Percentiles rank a stretch among this genome's conserved stretches.
phyloP scores from a whole-genome alignment of 345 rosid species.

The Combretum micranthum region DNA sequence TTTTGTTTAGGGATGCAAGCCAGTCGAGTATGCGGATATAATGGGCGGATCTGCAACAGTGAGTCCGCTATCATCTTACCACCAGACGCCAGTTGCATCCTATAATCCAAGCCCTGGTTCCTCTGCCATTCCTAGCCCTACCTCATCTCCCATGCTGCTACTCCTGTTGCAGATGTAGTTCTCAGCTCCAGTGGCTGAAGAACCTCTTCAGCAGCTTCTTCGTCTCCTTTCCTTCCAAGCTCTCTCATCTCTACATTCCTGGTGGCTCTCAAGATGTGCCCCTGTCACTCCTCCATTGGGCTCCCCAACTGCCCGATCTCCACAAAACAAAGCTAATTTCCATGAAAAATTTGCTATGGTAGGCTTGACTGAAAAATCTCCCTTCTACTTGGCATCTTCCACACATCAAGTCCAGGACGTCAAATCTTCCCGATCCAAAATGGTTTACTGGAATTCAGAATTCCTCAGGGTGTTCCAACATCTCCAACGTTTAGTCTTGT shows the following conservation, averaged over 20 bases:
- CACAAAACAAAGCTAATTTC: conserved; percentile 56
- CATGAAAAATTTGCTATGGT: conserved; percentile 48
- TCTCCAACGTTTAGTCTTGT: conserved; percentile 94
- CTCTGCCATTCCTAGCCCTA: conserved; percentile 86
- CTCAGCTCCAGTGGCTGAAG: conserved; percentile 92
- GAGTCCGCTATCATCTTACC: conserved; percentile 79
- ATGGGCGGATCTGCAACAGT: conserved; percentile 67
- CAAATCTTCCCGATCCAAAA: conserved; percentile 71
- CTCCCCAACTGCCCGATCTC: conserved; percentile 85
- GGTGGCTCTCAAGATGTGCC: conserved; percentile 94
- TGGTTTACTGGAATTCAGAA: conserved; percentile 79
- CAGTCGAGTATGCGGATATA: conserved; percentile 67
- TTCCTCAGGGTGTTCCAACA: conserved; percentile 65
- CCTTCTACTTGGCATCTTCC: conserved; percentile 62
- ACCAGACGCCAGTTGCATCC: conserved; percentile 69
- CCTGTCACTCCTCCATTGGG: conserved; percentile 98
- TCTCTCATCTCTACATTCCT: conserved; percentile 59
- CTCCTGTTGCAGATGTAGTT: conserved; percentile 56
- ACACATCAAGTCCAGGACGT: conserved; percentile 87
- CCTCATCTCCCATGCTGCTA: conserved; percentile 62
- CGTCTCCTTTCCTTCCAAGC: conserved; percentile 69
- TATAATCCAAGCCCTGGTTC: conserved; percentile 84
- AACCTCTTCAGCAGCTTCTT: conserved; percentile 83
- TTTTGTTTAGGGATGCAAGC: conserved; percentile 71
- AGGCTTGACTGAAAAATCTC: conserved; percentile 42